phyloP scores from a whole-genome alignment of 306 rosid genomes.

The Benincasa hispida region DNA sequence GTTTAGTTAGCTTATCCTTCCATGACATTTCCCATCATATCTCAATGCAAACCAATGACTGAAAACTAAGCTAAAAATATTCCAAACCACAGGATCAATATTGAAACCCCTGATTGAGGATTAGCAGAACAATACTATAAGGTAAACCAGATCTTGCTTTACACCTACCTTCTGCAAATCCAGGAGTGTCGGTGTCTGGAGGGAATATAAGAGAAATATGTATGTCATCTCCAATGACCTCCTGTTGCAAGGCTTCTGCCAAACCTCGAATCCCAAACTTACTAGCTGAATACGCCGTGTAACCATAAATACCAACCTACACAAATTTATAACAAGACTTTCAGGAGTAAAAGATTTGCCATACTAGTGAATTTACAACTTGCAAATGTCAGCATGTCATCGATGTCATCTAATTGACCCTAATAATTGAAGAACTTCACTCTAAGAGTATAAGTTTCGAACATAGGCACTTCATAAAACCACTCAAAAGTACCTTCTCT shows the following conservation, averaged over 20 bases:
- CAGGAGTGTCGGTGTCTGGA: constrained; percentile 93
- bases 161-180: constrained; percentile 48
- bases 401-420: not conserved
- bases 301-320: constrained; percentile 86
- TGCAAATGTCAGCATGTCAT: not conserved
- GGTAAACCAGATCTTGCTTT: constrained; percentile 5
- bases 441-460: not conserved
- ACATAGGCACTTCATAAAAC: not conserved
- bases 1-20: not conserved
- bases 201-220: constrained; percentile 77
- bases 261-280: constrained; percentile 86
- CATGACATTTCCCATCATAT: not conserved
- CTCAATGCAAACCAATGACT: not conserved
- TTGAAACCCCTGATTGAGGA: not conserved
- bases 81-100: not conserved
- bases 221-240: constrained; percentile 60
- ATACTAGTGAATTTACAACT: not conserved
- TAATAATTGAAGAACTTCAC: not conserved
- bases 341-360: not conserved
- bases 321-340: not conserved
- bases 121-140: not conserved
- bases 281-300: constrained; percentile 80
- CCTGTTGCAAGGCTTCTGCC: constrained; percentile 90
- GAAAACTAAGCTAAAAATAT: not conserved
- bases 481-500: too few relatives aligned